Evolutionary conservation across 176 grass and related monocot genomes (phyloP), one percentile per base, ranked within the genome.

Genomic region (Carex scoparia): DNA sequence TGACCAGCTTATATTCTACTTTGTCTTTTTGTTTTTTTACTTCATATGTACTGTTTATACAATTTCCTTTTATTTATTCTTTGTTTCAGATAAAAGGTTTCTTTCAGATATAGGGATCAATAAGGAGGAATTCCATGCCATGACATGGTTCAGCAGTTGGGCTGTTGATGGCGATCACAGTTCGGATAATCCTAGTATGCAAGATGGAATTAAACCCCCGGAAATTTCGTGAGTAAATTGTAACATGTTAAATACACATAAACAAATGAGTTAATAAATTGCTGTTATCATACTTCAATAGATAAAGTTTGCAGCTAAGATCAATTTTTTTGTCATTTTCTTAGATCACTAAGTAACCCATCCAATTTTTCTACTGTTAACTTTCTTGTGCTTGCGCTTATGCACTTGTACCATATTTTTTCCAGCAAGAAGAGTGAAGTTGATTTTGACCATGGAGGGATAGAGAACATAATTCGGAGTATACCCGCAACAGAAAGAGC

Each of bases 81-180:
- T 0, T 1, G 16, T 84, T 86, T 61, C 83, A 98, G 95, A 98
- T 91, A 94, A 87, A 83, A 69, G 86, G 19, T 98, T 95, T 88
- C 85, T 95, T 44, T 87, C 73, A 46, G 69, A 71, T 71, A 57
- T 90, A 87, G 85, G 88, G 55, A 88, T 94, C 74, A 79, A 62
- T 77, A 88, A 92, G 84, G 88, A 93, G 44, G 91, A 92, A 55
- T 98, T 95, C 65, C 95, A 98, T 95, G 91, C 86, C 6, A 92
- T 93, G 86, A 98, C 93, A 67, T 98, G 93, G 95, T 93, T 98
- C 85, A 98, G 88, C 83, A 95, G 95, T 65, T 98, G 95, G 95
- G 89, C 93, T 88, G 89, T 98, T 37, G 95, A 98, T 89, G 93
- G 91, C 56, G 95, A 92, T 85, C 86, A 95, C 69, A 90, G 69